A percentile compares a stretch with the other conserved stretches of the same genome.
Evolutionary conservation across 2,329 filamentous ascomycete species (phyloP).

Genomic region (Exophiala sp.): DNA sequence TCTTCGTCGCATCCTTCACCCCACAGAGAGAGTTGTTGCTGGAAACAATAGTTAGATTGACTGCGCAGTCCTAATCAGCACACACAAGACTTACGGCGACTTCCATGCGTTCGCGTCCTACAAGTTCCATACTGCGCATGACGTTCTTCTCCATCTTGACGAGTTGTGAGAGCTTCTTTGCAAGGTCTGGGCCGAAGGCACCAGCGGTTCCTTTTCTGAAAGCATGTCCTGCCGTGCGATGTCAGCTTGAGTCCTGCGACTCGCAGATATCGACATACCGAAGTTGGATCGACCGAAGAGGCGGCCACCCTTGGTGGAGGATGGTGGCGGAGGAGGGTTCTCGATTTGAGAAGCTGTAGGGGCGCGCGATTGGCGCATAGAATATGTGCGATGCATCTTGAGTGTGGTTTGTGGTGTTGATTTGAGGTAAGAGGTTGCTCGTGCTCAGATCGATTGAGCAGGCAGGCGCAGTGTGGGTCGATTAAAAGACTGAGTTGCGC

Average conservation of each 20-base stretch:
- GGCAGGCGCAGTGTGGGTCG: background rate
- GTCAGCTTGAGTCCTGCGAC: slow-evolving; percentile 12
- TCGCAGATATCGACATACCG: slow-evolving; percentile 56
- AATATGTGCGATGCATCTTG: slow-evolving; percentile 95
- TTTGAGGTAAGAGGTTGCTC: slow-evolving; percentile 2
- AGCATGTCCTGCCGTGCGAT: slow-evolving; percentile 55
- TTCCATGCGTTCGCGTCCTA: slow-evolving; percentile 95
- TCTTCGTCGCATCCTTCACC: slow-evolving; percentile 94
- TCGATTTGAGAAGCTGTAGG: slow-evolving; percentile 88
- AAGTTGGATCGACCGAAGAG: slow-evolving; percentile 84
- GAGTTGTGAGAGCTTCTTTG: slow-evolving; percentile 95
- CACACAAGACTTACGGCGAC: slow-evolving; percentile 70
- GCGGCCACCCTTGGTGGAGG: slow-evolving; percentile 83
- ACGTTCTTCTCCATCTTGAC: slow-evolving; percentile 99
- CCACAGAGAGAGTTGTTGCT: slow-evolving; percentile 99
- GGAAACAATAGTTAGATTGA: slow-evolving; percentile 17
- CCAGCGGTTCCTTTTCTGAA: slow-evolving; percentile 52
- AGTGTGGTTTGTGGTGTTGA: slow-evolving; percentile 1
- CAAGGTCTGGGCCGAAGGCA: slow-evolving; percentile 71
- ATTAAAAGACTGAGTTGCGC: background rate
- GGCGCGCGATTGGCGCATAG: slow-evolving; percentile 94
- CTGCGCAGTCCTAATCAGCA: background rate
- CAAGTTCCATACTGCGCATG: slow-evolving; percentile 95
- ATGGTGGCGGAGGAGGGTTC: slow-evolving; percentile 89
- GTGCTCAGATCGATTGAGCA: slow-evolving; percentile 5